These are phyloP conservation scores for Starmerella roubikii DNA, from an alignment of 805 yeast genomes.

Conservation along the genomic window DNA sequence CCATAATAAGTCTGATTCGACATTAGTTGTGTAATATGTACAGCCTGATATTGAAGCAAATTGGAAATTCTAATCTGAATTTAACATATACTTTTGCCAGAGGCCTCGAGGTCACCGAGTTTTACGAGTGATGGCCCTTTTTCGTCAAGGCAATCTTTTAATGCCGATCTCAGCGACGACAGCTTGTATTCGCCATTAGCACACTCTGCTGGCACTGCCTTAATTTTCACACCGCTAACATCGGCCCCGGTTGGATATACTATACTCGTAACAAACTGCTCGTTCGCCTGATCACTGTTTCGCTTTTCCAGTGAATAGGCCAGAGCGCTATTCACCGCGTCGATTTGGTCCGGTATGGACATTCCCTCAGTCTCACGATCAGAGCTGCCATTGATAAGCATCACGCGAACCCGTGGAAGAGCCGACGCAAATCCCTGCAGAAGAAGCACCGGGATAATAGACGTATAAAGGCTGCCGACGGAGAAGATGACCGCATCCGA, in stretches of 20 bases:
- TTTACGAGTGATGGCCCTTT: background rate
- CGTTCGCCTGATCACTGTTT: background rate
- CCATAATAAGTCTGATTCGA: no score
- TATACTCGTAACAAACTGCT: background rate
- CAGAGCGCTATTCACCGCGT: constrained; percentile 42
- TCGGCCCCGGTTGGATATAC: background rate
- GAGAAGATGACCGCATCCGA: constrained; percentile 55
- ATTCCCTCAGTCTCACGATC: constrained; percentile 74
- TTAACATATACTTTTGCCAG: no score
- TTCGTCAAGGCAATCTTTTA: constrained; percentile 2
- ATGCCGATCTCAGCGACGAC: constrained; percentile 1
- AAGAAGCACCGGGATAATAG: constrained; percentile 65
- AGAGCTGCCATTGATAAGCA: constrained; percentile 56
- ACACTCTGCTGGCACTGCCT: constrained; percentile 6
- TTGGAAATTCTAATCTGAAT: no score
- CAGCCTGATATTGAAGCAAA: no score
- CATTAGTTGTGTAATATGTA: no score
- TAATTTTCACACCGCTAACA: background rate
- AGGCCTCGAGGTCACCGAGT: background rate
- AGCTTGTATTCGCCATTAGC: constrained; percentile 7
- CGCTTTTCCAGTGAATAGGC: constrained; percentile 31
- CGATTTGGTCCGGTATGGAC: constrained; percentile 45
- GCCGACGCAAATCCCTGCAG: constrained; percentile 37
- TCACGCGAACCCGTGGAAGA: constrained; percentile 28
- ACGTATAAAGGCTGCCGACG: constrained; percentile 81